Conservation (phyloP, 371 early-diverging fungal genomes). For the Syncephalastrum racemosum region DNA sequence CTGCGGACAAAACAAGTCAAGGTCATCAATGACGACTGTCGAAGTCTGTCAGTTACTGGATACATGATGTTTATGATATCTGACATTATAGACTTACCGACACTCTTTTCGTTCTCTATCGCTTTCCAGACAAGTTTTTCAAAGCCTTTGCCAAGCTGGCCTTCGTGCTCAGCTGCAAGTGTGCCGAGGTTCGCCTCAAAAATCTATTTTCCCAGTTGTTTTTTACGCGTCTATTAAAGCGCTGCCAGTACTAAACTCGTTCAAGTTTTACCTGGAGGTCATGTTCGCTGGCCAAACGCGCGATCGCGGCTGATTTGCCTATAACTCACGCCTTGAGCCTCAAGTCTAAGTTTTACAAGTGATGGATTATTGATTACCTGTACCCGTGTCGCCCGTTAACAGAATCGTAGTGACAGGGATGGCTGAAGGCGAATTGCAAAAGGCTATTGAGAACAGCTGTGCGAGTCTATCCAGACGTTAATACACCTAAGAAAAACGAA, state of each 20-base stretch:
- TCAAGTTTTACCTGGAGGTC: slow-evolving; percentile 15
- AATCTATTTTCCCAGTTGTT: slow-evolving; percentile 11
- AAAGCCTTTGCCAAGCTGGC: slow-evolving; percentile 41
- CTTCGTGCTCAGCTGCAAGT: slow-evolving; percentile 35
- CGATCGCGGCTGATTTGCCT: slow-evolving; percentile 41
- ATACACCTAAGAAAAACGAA: background rate
- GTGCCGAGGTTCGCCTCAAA: slow-evolving; percentile 28
- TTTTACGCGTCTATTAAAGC: background rate
- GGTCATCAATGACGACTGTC: slow-evolving; percentile 53
- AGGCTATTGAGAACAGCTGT: slow-evolving; percentile 37
- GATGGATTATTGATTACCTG: slow-evolving; percentile 20
- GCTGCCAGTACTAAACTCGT: background rate
- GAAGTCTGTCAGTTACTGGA: background rate
- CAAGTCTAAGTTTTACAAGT: background rate
- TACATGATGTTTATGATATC: too few species aligned
- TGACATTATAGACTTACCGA: slow-evolving; percentile 23
- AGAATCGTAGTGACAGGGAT: slow-evolving; percentile 20
- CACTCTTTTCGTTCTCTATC: slow-evolving; percentile 5
- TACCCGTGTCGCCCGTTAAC: slow-evolving; percentile 42
- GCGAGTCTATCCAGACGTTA: slow-evolving; percentile 19
- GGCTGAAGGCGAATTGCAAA: slow-evolving; percentile 5
- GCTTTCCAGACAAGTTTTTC: slow-evolving; percentile 28
- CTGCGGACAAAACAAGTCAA: slow-evolving; percentile 54
- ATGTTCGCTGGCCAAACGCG: slow-evolving; percentile 24
- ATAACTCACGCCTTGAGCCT: background rate